These are phyloP conservation scores for Aspergillus quadrilineatus DNA, from an alignment of 2,329 filamentous ascomycete species.

Conservation along the genomic window DNA sequence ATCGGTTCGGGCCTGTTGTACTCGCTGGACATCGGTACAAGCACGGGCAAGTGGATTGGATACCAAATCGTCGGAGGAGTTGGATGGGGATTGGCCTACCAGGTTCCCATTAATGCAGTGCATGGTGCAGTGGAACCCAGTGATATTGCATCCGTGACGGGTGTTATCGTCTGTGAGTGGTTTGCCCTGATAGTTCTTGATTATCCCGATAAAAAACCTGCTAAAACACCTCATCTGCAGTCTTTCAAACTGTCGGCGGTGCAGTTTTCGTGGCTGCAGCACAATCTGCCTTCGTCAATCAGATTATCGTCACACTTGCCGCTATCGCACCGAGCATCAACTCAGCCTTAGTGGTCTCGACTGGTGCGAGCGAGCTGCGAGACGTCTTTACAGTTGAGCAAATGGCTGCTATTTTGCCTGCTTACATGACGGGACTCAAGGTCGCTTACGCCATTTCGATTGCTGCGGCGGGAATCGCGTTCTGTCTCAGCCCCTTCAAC, in stretches of 20 bases:
- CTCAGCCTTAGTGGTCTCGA: not conserved
- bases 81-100: no score
- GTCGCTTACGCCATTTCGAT: not conserved
- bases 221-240: not conserved
- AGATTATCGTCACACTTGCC: not conserved
- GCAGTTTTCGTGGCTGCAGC: not conserved
- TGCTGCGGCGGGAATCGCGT: not conserved
- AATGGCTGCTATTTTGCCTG: not conserved
- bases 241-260: not conserved
- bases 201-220: not conserved
- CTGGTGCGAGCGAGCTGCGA: not conserved
- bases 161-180: not conserved
- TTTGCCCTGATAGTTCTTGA: not conserved
- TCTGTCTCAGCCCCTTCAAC: not conserved
- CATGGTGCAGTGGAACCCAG: not conserved
- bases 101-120: conserved; percentile 49
- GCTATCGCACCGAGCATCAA: not conserved
- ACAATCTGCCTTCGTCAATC: not conserved
- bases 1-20: no score
- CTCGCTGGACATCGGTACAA: no score
- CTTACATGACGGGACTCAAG: not conserved
- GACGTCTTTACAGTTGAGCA: not conserved
- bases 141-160: not conserved
- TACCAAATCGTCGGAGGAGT: no score
- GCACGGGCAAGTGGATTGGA: no score